Percentiles rank a stretch among this genome's conserved stretches.
Evolutionary conservation across 768 basidiomycete genomes (phyloP).

Genomic region (Pholiota molesta): DNA sequence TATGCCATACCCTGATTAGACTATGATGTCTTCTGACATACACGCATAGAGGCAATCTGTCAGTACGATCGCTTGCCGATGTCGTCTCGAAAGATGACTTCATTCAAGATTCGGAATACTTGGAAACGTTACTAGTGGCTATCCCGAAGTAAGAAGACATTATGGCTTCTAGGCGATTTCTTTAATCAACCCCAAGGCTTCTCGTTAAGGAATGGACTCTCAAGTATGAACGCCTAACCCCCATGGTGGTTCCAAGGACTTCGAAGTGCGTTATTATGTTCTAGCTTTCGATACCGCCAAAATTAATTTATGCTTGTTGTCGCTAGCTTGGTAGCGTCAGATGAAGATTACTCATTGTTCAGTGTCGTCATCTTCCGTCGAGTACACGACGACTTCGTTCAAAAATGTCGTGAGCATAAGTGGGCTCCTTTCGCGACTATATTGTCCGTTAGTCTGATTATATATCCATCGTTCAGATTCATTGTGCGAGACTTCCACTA

Average conservation of each 20-base stretch:
- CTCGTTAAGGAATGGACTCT: constrained; percentile 85
- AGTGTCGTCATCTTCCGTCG: constrained; percentile 88
- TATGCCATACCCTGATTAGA: constrained; percentile 33
- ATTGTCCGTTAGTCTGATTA: constrained; percentile 9
- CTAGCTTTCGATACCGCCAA: constrained; percentile 6
- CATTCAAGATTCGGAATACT: constrained; percentile 88
- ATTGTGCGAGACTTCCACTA: constrained; percentile 93
- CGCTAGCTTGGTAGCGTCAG: constrained; percentile 70
- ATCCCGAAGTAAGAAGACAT: constrained; percentile 79
- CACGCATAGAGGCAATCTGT: constrained; percentile 83
- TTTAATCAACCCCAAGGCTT: constrained; percentile 52
- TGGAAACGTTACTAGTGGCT: constrained; percentile 91
- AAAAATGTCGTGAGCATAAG: constrained; percentile 97
- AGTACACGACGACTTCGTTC: constrained; percentile 89
- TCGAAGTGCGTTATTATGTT: constrained; percentile 60
- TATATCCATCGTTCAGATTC: constrained; percentile 57
- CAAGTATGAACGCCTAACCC: constrained; percentile 85
- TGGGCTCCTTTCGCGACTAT: constrained; percentile 31
- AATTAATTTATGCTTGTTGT: not conserved
- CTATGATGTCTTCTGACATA: constrained; percentile 11
- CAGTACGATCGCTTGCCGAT: constrained; percentile 83
- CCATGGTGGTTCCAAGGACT: constrained; percentile 94
- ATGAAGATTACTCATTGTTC: constrained; percentile 89
- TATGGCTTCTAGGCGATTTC: constrained; percentile 20
- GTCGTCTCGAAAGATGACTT: constrained; percentile 83